These are phyloP conservation scores for Biancaea sappan DNA, from an alignment of 306 rosid genomes.

Conservation along the genomic window DNA sequence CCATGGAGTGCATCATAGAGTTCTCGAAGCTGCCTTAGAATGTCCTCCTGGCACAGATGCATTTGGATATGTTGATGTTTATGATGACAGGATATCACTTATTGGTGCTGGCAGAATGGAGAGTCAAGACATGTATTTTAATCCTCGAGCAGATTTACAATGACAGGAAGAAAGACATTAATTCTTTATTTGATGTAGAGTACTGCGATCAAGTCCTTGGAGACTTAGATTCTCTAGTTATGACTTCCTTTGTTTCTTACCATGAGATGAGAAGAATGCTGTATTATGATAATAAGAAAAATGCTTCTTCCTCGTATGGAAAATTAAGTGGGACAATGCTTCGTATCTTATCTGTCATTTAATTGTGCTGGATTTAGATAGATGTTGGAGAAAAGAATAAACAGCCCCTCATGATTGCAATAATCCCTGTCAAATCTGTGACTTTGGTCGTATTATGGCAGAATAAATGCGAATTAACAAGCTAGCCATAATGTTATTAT, in stretches of 20 bases:
- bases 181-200: conserved; percentile 27
- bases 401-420: neutral
- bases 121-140: conserved; percentile 63
- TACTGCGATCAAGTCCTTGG: conserved; percentile 4
- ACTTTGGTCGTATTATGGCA: neutral
- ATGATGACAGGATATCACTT: conserved; percentile 63
- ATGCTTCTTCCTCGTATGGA: neutral
- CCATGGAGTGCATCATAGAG: conserved; percentile 81
- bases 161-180: conserved; percentile 20
- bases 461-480: neutral
- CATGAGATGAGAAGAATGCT: too few species aligned
- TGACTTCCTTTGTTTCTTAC: too few species aligned
- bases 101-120: conserved; percentile 68
- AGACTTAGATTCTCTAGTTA: neutral
- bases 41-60: conserved; percentile 84
- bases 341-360: neutral
- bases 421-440: neutral
- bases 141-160: conserved; percentile 39
- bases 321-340: neutral
- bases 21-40: conserved; percentile 91
- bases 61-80: conserved; percentile 72
- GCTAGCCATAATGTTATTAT: neutral
- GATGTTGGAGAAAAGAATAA: neutral
- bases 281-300: too few species aligned
- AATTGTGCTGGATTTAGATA: neutral